phyloP scores from a whole-genome alignment of 495 filamentous ascomycete genomes.

The Annulohypoxylon bovei region DNA sequence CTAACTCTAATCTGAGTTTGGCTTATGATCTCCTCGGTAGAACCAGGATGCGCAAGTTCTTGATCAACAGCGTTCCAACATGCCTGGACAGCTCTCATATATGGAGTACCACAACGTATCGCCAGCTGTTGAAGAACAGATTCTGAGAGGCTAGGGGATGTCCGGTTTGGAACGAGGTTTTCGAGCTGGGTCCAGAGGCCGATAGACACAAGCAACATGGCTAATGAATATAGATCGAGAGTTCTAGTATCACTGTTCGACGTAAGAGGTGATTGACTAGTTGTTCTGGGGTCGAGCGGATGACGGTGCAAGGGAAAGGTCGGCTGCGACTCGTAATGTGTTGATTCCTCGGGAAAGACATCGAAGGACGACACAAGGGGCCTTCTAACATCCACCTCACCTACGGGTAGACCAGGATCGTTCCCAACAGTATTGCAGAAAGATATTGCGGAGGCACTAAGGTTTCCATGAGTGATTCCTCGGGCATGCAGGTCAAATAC shows the following conservation, averaged over 20 bases:
- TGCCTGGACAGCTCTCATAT: slow-evolving; percentile 81
- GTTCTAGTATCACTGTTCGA: slow-evolving; percentile 62
- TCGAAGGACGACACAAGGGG: slow-evolving; percentile 85
- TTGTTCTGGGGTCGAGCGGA: slow-evolving; percentile 73
- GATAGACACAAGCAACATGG: slow-evolving; percentile 84
- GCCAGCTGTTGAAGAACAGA: slow-evolving; percentile 68
- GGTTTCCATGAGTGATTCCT: slow-evolving; percentile 80
- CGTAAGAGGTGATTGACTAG: slow-evolving; percentile 60
- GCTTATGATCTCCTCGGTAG: slow-evolving; percentile 54
- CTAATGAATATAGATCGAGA: slow-evolving; percentile 86
- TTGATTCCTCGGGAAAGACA: slow-evolving; percentile 75
- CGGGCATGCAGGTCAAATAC: slow-evolving; percentile 79
- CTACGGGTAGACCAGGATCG: slow-evolving; percentile 51
- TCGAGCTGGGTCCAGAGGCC: slow-evolving; percentile 86
- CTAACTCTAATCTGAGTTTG: slow-evolving; percentile 54
- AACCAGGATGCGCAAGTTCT: slow-evolving; percentile 57
- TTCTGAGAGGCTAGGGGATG: slow-evolving; percentile 50
- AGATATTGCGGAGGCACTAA: slow-evolving; percentile 81
- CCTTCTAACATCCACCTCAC: slow-evolving; percentile 71
- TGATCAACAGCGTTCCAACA: slow-evolving; percentile 82
- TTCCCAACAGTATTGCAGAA: slow-evolving; percentile 70
- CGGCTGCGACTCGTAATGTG: slow-evolving; percentile 51
- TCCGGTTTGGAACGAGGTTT: slow-evolving; percentile 60
- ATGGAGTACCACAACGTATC: slow-evolving; percentile 77
- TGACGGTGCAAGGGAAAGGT: slow-evolving; percentile 74